Evolutionary conservation across 345 rosid genomes (phyloP).

Genomic region (Pistacia vera): DNA sequence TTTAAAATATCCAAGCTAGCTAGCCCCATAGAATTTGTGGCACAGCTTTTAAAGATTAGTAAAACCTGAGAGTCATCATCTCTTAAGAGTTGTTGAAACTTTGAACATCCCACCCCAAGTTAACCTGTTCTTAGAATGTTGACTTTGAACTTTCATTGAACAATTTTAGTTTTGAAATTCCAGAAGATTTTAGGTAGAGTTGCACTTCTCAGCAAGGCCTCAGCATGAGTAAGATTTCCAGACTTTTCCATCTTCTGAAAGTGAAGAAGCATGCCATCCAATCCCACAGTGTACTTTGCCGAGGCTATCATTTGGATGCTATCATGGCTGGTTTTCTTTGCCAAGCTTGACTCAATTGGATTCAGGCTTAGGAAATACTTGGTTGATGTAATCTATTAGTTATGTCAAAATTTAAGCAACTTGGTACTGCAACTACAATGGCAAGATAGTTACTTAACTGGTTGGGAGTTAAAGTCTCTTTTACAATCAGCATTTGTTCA

Average conservation of each 20-base stretch:
- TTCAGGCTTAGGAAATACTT: background rate
- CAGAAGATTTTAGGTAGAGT: constrained; percentile 16
- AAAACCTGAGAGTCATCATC: too few species aligned
- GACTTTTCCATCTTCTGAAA: background rate
- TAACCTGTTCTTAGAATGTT: too few species aligned
- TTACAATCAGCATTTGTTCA: too few species aligned
- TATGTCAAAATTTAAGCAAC: background rate
- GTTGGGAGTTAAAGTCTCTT: too few species aligned
- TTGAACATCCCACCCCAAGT: too few species aligned
- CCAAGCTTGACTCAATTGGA: background rate
- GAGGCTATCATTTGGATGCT: background rate
- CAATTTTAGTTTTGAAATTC: too few species aligned
- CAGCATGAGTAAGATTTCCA: background rate
- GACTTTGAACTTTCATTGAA: too few species aligned
- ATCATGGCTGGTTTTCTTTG: background rate
- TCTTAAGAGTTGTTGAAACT: too few species aligned
- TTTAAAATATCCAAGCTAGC: too few species aligned
- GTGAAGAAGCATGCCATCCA: background rate
- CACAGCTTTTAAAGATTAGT: too few species aligned
- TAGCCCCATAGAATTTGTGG: too few species aligned
- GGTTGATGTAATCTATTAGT: background rate
- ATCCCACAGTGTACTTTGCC: background rate
- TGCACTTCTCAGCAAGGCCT: constrained; percentile 14
- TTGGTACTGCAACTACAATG: background rate
- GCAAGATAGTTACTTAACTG: too few species aligned